phyloP scores from a whole-genome alignment of 108 stramenopile genomes.

The Fragilariopsis cylindrus region DNA sequence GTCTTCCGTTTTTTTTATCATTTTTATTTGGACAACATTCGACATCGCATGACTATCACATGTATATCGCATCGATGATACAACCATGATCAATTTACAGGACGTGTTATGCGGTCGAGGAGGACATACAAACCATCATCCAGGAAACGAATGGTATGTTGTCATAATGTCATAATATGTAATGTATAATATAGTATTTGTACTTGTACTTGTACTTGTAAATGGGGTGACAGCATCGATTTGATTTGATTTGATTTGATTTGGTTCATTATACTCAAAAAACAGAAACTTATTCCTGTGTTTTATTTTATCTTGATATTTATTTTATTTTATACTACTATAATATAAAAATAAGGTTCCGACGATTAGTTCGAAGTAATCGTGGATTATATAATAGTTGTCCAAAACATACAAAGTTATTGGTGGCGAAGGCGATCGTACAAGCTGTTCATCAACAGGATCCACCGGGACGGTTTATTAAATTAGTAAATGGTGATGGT shows the following conservation, averaged over 20 bases:
- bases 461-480: slow-evolving; percentile 64
- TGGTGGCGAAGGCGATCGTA: slow-evolving; percentile 65
- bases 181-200: not conserved
- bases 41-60: not conserved
- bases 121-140: slow-evolving; percentile 53
- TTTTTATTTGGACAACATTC: not conserved
- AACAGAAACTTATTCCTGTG: too few species aligned
- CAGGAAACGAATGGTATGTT: slow-evolving; percentile 55
- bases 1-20: not conserved
- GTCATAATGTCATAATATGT: not conserved
- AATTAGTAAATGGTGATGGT: slow-evolving; percentile 26
- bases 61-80: not conserved
- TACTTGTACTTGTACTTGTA: too few species aligned
- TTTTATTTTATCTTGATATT: not conserved
- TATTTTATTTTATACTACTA: not conserved
- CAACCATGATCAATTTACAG: slow-evolving; percentile 1
- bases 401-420: slow-evolving; percentile 63
- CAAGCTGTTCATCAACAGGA: slow-evolving; percentile 50
- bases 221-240: too few species aligned
- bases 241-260: too few species aligned
- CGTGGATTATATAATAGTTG: slow-evolving; percentile 47
- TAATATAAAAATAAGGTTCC: not conserved
- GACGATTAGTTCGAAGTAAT: slow-evolving; percentile 45
- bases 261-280: too few species aligned
- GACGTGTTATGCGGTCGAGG: slow-evolving; percentile 72